Base-by-base conservation (phyloP, 225 moss, liverwort and hornwort genomes). In the Polytrichum commune region DNA sequence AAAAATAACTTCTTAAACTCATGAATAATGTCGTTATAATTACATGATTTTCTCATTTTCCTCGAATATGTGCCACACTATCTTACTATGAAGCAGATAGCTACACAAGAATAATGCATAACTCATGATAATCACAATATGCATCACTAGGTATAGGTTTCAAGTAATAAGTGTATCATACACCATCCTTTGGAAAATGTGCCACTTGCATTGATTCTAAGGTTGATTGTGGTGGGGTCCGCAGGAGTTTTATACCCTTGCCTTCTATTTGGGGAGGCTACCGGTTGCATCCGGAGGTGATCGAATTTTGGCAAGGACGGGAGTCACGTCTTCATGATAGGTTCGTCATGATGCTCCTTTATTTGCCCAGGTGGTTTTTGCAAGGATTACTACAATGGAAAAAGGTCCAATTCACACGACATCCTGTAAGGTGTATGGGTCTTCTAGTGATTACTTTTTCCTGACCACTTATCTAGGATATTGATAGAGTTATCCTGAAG, bases 291-390 rank as follows among this genome's bases (percentile, higher is more conserved):
- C 95, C 95, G 0, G 24, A 78, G 60, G 69, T 70, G 72, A 81
- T 98, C 8, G 98, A 98, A 70, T 95, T 98, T 63, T 95, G 98
- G 98, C 98, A 98, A 83, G 97, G 97, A 62, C 82, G 95, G 76
- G 75, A 88, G 74, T 98, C 97, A 54, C 83, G 97, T 71, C 90
- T 98, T 63, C 98, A 95, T 78, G 98, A 98, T 22, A 93, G 94
- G 95, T 90, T 64, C 53, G 62, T 35, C 63, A 18, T 61, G 61
- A 28, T 27, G 13, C 65, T 53, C 61, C 25, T 33, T 24, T 6
- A 55, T 69, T 28, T 13, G 46, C 46, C 46, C 4, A 46, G 46
- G 46, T 46, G 16, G n/a, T 60, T 19, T 20, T 55, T 27, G 6
- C 22, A 23, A 53, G 28, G 38, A 24, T 26, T 30, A 5, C 63